A percentile compares a stretch with the other conserved stretches of the same genome.
These are phyloP conservation scores for Coniochaeta sp. DNA, from an alignment of 2,329 filamentous ascomycete species.

Conservation along the genomic window DNA sequence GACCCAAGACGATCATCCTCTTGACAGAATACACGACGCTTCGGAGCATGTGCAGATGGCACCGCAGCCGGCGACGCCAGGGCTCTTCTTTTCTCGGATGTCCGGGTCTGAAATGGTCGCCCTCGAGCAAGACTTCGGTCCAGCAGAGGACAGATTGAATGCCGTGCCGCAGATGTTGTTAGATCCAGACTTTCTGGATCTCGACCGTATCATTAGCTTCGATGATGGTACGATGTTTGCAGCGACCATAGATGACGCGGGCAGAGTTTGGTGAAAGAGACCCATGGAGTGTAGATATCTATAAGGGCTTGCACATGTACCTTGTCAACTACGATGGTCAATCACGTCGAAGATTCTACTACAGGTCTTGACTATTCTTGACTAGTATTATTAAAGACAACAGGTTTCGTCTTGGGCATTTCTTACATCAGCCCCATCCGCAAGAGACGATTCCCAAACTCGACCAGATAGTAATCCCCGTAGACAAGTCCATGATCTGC, in stretches of 20 bases:
- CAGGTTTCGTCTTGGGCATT: too few relatives aligned
- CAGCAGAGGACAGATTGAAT: neutral
- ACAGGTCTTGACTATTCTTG: too few relatives aligned
- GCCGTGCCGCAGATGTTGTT: slow-evolving; percentile 22
- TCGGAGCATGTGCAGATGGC: neutral
- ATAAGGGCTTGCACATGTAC: too few relatives aligned
- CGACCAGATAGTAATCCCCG: slow-evolving; percentile 41
- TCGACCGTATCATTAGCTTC: slow-evolving; percentile 27
- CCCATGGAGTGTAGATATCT: too few relatives aligned
- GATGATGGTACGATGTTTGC: slow-evolving; percentile 24
- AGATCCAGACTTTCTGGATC: slow-evolving; percentile 23
- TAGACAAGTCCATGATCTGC: slow-evolving; percentile 36
- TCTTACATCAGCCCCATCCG: slow-evolving; percentile 21
- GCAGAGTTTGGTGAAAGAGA: neutral
- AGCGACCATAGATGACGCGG: slow-evolving; percentile 3
- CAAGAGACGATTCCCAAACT: slow-evolving; percentile 30
- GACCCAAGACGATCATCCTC: neutral
- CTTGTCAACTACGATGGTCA: too few relatives aligned
- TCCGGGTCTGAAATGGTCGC: neutral
- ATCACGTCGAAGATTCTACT: too few relatives aligned
- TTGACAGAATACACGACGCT: neutral
- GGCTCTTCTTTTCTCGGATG: neutral
- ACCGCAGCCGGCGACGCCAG: slow-evolving; percentile 6
- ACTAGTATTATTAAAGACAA: too few relatives aligned
- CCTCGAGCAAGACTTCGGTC: neutral